phyloP scores from a whole-genome alignment of 78 protist genomes.

The Polysphondylium violaceum region DNA sequence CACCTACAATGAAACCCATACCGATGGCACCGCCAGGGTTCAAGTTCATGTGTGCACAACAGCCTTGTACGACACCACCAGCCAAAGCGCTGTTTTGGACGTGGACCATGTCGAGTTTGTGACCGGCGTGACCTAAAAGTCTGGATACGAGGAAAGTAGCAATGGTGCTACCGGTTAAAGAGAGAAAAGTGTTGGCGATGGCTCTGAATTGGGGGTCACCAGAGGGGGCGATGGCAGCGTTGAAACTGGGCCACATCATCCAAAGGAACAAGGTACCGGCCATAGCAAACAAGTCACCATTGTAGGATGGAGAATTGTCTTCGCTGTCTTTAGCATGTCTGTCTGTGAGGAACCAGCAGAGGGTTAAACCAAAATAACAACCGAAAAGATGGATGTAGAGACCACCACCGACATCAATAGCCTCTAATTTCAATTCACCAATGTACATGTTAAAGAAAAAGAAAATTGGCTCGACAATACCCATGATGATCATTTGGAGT shows the following conservation, averaged over 20 bases:
- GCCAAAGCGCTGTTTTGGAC: conserved; percentile 96
- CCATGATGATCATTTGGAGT: conserved; percentile 87
- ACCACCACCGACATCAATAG: conserved; percentile 95
- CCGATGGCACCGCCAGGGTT: conserved; percentile 81
- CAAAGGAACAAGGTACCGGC: conserved; percentile 87
- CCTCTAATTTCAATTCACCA: conserved; percentile 41
- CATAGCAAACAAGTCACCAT: conserved; percentile 92
- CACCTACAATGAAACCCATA: conserved; percentile 89
- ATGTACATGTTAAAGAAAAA: conserved; percentile 85
- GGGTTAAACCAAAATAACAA: conserved; percentile 93
- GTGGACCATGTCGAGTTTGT: conserved; percentile 87
- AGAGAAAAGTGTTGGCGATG: conserved; percentile 70
- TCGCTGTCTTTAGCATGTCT: neutral
- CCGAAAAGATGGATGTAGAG: conserved; percentile 96
- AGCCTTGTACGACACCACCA: conserved; percentile 96
- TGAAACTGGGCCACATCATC: conserved; percentile 97
- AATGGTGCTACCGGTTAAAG: conserved; percentile 49
- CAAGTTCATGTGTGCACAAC: conserved; percentile 81
- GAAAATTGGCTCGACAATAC: conserved; percentile 85
- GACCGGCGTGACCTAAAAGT: conserved; percentile 35
- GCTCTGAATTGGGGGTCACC: conserved; percentile 76
- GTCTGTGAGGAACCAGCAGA: conserved; percentile 52
- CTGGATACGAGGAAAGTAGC: conserved; percentile 64
- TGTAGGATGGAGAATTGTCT: conserved; percentile 48
- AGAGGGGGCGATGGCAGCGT: conserved; percentile 88